Percentiles rank a stretch among this genome's conserved stretches.
phyloP scores from a whole-genome alignment of 2,329 filamentous ascomycete species.

The Apiospora koreana region DNA sequence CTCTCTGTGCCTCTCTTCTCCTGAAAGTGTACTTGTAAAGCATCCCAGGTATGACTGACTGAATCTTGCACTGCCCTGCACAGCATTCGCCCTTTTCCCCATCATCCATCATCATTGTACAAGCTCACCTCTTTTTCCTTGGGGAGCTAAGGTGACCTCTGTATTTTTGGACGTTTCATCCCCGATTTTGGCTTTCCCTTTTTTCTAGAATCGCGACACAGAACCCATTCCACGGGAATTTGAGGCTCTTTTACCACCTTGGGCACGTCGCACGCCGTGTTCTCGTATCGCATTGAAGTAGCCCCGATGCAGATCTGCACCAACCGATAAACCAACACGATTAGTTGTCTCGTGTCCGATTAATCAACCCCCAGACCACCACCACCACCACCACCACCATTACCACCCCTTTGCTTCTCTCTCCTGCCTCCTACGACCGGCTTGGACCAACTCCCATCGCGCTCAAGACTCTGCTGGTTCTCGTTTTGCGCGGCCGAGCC shows the following conservation, averaged over 20 bases:
- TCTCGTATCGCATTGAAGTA: slow-evolving; percentile 5
- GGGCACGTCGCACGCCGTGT: background rate
- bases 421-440: background rate
- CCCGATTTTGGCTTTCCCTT: background rate
- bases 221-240: slow-evolving; percentile 2
- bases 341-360: slow-evolving; percentile 9
- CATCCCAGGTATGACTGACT: background rate
- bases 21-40: background rate
- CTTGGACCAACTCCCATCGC: slow-evolving; percentile 3
- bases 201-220: slow-evolving; percentile 10
- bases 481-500: slow-evolving; percentile 4
- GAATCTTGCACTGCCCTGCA: background rate
- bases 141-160: background rate
- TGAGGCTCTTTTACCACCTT: slow-evolving; percentile 2
- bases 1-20: background rate
- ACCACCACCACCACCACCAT: background rate
- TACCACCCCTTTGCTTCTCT: slow-evolving; percentile 6
- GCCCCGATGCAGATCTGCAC: slow-evolving; percentile 9
- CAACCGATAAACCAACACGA: slow-evolving; percentile 9
- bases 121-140: background rate
- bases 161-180: slow-evolving; percentile 10
- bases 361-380: background rate
- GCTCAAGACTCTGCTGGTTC: slow-evolving; percentile 9
- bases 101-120: slow-evolving; percentile 3
- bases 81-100: background rate